Percentiles rank a stretch among this genome's conserved stretches.
Conservation (phyloP, 495 filamentous ascomycete species). For the Bryoglossum gracile region DNA sequence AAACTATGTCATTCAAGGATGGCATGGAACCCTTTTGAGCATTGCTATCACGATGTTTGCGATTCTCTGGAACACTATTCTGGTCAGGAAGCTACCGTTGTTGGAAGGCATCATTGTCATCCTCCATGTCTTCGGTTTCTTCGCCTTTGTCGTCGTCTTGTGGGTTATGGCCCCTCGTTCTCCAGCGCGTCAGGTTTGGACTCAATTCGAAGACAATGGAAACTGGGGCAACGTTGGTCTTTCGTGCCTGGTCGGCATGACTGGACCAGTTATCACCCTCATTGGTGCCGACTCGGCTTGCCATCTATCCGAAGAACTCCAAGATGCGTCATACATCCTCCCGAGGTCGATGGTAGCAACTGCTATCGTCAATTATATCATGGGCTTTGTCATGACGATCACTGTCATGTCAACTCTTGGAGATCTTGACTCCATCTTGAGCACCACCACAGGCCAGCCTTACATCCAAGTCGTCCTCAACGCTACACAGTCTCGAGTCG, state of each 20-base stretch:
- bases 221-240: conserved; percentile 47
- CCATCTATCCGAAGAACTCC: conserved; percentile 54
- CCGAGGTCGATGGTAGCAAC: conserved; percentile 48
- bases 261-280: conserved; percentile 29
- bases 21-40: conserved; percentile 54
- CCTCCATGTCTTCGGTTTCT: conserved; percentile 54
- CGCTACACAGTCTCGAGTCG: conserved; percentile 33
- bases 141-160: conserved; percentile 53
- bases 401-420: conserved; percentile 45
- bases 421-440: conserved; percentile 29
- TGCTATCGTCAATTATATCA: conserved; percentile 40
- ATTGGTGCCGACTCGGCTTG: conserved; percentile 50
- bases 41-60: conserved; percentile 43
- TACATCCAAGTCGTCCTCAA: conserved; percentile 46
- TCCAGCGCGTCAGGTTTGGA: conserved; percentile 42
- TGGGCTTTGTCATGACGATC: conserved; percentile 46
- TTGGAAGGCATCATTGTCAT: conserved; percentile 52
- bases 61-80: conserved; percentile 49
- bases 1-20: conserved; percentile 40
- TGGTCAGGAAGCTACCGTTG: conserved; percentile 45
- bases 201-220: conserved; percentile 47
- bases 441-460: conserved; percentile 36
- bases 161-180: conserved; percentile 44
- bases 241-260: conserved; percentile 47
- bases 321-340: conserved; percentile 44